A percentile compares a stretch with the other conserved stretches of the same genome.
Conservation (phyloP, 768 basidiomycete genomes). For the Gymnopilus junonius region DNA sequence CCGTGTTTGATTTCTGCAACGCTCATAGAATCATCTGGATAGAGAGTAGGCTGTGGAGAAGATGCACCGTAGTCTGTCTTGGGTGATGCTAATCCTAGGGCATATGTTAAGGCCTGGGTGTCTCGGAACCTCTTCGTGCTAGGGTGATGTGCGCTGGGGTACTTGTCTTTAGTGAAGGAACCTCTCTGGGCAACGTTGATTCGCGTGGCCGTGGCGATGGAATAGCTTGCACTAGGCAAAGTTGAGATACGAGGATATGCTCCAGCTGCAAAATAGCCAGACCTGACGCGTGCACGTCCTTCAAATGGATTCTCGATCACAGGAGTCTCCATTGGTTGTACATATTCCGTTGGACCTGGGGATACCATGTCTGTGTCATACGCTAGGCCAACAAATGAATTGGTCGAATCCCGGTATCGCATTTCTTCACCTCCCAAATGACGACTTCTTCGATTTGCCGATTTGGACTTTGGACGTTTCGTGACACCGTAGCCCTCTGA, state of each 20-base stretch:
- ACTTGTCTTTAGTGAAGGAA: constrained; percentile 26
- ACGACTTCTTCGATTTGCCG: constrained; percentile 28
- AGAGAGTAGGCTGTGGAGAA: constrained; percentile 65
- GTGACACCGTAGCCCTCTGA: constrained; percentile 45
- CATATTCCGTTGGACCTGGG: constrained; percentile 34
- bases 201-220: constrained; percentile 37
- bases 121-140: constrained; percentile 49
- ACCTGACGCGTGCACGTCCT: constrained; percentile 71
- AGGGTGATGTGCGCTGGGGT: constrained; percentile 36
- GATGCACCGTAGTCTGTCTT: constrained; percentile 37
- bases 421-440: constrained; percentile 25
- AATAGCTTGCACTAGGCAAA: constrained; percentile 39
- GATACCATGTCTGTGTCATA: constrained; percentile 59
- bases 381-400: constrained; percentile 39
- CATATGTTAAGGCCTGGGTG: constrained; percentile 39
- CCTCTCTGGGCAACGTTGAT: constrained; percentile 32
- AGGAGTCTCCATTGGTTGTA: constrained; percentile 29
- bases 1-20: constrained; percentile 22
- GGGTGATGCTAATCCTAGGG: constrained; percentile 44
- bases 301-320: constrained; percentile 36
- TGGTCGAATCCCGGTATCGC: constrained; percentile 32
- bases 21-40: constrained; percentile 76
- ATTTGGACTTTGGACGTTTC: constrained; percentile 41
- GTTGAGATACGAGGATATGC: constrained; percentile 59
- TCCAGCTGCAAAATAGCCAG: constrained; percentile 64